These are phyloP conservation scores for Suillus luteus DNA, from an alignment of 768 basidiomycete species.

Conservation along the genomic window DNA sequence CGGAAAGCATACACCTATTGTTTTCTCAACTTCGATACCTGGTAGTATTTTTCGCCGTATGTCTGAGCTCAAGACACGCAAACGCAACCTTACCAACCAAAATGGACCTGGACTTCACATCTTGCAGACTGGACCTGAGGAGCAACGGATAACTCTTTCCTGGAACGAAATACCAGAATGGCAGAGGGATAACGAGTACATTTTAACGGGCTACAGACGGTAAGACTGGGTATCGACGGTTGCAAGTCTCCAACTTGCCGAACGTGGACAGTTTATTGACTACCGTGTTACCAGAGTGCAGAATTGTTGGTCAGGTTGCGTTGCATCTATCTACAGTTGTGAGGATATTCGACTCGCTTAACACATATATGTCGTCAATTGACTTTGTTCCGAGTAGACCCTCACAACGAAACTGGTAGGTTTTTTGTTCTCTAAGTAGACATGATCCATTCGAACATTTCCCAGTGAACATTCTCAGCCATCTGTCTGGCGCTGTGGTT, in stretches of 20 bases:
- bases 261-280: constrained; percentile 7
- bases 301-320: constrained; percentile 62
- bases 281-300: constrained; percentile 45
- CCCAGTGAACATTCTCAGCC: constrained; percentile 85
- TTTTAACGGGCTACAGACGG: constrained; percentile 70
- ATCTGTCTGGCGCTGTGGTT: constrained; percentile 67
- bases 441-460: constrained; percentile 15
- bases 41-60: not conserved
- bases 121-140: constrained; percentile 8
- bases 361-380: constrained; percentile 18
- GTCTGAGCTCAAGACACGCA: constrained; percentile 7
- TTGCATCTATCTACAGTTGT: constrained; percentile 69
- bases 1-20: not conserved
- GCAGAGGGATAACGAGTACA: constrained; percentile 76
- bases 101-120: constrained; percentile 14
- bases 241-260: constrained; percentile 12
- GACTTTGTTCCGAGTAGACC: constrained; percentile 44
- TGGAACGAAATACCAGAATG: constrained; percentile 68
- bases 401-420: constrained; percentile 79
- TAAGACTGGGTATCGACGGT: constrained; percentile 31
- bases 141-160: constrained; percentile 34
- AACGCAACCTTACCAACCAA: not conserved
- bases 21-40: not conserved
- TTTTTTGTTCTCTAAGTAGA: constrained; percentile 1
- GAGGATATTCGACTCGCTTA: constrained; percentile 32